These are phyloP conservation scores for Wickerhamomyces mucosus DNA, from an alignment of 805 yeast genomes.

Conservation along the genomic window DNA sequence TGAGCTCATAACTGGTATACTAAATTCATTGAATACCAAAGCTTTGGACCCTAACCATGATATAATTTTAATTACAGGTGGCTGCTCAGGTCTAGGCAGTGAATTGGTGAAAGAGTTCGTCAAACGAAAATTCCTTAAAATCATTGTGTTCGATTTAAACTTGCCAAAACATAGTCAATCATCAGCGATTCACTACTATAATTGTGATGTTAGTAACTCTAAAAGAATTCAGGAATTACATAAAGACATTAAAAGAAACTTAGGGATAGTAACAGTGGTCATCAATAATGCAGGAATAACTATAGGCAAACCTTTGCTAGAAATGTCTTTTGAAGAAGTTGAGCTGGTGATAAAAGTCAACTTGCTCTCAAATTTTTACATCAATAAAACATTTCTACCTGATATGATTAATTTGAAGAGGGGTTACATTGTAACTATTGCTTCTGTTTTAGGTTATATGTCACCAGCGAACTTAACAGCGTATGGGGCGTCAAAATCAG, in stretches of 20 bases:
- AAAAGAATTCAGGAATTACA: slow-evolving; percentile 33
- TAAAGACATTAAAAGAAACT: slow-evolving; percentile 27
- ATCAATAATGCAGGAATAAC: slow-evolving; percentile 84
- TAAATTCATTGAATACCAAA: slow-evolving; percentile 39
- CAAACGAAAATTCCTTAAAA: slow-evolving; percentile 31
- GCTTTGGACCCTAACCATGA: slow-evolving; percentile 45
- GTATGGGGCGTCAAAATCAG: slow-evolving; percentile 89
- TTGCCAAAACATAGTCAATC: slow-evolving; percentile 17
- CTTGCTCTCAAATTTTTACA: slow-evolving; percentile 57
- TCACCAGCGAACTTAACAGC: slow-evolving; percentile 72
- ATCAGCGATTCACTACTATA: slow-evolving; percentile 40
- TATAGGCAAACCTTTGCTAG: slow-evolving; percentile 45
- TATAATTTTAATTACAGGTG: slow-evolving; percentile 76
- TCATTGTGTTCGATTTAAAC: slow-evolving; percentile 57
- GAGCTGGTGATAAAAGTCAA: slow-evolving; percentile 58
- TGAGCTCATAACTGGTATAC: slow-evolving; percentile 8
- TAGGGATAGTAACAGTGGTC: slow-evolving; percentile 58
- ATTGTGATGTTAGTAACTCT: slow-evolving; percentile 61
- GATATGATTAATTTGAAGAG: slow-evolving; percentile 50
- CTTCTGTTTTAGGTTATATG: slow-evolving; percentile 78
- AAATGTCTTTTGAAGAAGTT: slow-evolving; percentile 47
- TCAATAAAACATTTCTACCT: slow-evolving; percentile 65
- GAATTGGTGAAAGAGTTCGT: slow-evolving; percentile 44
- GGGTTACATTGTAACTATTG: slow-evolving; percentile 74
- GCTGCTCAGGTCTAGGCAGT: slow-evolving; percentile 68